A percentile compares a stretch with the other conserved stretches of the same genome.
These are phyloP conservation scores for Eruca vesicaria DNA, from an alignment of 441 rosid species.

Conservation along the genomic window DNA sequence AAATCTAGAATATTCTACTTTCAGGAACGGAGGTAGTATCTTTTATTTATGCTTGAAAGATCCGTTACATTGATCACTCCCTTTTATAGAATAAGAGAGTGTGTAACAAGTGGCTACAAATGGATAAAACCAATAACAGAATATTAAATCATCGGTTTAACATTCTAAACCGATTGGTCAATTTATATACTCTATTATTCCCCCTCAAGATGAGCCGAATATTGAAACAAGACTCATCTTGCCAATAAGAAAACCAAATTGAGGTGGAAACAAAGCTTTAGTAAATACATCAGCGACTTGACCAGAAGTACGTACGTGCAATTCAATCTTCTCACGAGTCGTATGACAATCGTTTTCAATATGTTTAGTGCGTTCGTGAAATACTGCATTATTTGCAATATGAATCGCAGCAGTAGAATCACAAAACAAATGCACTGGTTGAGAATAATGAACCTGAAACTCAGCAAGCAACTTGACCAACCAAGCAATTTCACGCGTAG, in stretches of 20 bases:
- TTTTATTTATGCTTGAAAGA: too few relatives aligned
- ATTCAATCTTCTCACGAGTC: neutral
- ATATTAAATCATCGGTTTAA: too few relatives aligned
- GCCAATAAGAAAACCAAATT: neutral
- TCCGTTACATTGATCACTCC: too few relatives aligned
- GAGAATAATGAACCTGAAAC: neutral
- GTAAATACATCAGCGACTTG: neutral
- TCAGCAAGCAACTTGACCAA: neutral
- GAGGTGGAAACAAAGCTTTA: neutral
- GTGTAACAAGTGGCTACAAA: too few relatives aligned
- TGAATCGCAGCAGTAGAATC: neutral
- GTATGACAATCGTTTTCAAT: neutral
- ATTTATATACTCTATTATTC: neutral
- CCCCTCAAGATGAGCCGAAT: neutral
- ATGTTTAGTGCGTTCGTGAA: neutral
- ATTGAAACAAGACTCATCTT: neutral
- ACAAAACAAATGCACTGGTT: neutral
- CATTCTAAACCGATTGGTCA: too few relatives aligned
- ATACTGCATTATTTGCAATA: neutral
- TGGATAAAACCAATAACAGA: too few relatives aligned
- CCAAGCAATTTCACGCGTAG: neutral
- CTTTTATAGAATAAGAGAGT: too few relatives aligned
- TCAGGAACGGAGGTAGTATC: too few relatives aligned
- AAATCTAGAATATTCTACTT: too few relatives aligned
- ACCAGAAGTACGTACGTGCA: neutral